Percentiles rank a stretch among this genome's conserved stretches.
phyloP scores from a whole-genome alignment of 495 filamentous ascomycete genomes.

The Penicillium samsonianum region DNA sequence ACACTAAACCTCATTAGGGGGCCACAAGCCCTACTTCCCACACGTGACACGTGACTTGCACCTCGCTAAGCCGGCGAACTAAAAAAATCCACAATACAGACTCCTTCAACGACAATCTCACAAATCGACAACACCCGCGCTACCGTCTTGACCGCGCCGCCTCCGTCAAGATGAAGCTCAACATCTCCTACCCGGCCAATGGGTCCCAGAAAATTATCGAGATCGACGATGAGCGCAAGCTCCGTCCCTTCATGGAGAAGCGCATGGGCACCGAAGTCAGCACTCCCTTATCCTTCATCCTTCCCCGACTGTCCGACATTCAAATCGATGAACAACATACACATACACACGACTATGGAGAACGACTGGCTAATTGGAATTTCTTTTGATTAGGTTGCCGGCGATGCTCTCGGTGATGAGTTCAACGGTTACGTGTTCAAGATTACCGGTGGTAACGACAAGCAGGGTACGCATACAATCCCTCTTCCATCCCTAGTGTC shows the following conservation, averaged over 20 bases:
- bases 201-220: constrained; percentile 99
- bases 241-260: constrained; percentile 83
- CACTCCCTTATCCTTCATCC: constrained; percentile 28
- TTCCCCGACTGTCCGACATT: constrained; percentile 11
- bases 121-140: constrained; percentile 52
- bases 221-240: constrained; percentile 95
- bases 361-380: constrained; percentile 43
- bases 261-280: constrained; percentile 96
- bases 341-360: constrained; percentile 21
- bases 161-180: constrained; percentile 79
- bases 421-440: constrained; percentile 91
- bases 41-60: constrained; percentile 26
- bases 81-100: constrained; percentile 36
- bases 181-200: constrained; percentile 98
- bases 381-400: constrained; percentile 52
- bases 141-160: constrained; percentile 56
- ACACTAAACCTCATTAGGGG: background rate
- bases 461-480: constrained; percentile 66
- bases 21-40: constrained; percentile 11
- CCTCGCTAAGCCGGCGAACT: constrained; percentile 36
- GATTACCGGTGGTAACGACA: constrained; percentile 99
- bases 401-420: constrained; percentile 92
- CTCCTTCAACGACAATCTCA: constrained; percentile 44
- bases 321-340: constrained; percentile 12
- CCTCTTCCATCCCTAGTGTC: background rate